Conservation (phyloP, 371 early-diverging fungal species). For the Chytridium lagenaria region DNA sequence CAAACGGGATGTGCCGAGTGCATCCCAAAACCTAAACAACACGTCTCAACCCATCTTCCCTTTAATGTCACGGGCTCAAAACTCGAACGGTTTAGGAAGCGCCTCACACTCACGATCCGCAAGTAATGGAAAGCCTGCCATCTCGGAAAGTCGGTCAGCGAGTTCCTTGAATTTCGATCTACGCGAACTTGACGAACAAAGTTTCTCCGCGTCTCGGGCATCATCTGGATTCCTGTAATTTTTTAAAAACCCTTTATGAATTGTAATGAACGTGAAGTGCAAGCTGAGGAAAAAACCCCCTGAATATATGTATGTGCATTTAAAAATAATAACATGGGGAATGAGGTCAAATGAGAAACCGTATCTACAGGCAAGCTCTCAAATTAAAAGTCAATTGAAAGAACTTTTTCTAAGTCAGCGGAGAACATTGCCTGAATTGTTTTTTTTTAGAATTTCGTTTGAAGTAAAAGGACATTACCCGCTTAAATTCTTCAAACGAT, state of each 20-base stretch:
- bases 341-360: constrained; percentile 3
- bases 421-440: constrained; percentile 38
- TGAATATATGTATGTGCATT: background rate
- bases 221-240: constrained; percentile 1
- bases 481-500: constrained; percentile 51
- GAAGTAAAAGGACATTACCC: constrained; percentile 28
- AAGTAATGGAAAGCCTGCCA: background rate
- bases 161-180: constrained; percentile 4
- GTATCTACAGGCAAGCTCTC: background rate
- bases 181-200: background rate
- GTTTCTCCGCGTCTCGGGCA: background rate
- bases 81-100: background rate
- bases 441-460: background rate
- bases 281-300: background rate
- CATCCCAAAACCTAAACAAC: no score
- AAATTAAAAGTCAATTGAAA: constrained; percentile 45
- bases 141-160: constrained; percentile 1
- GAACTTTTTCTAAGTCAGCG: constrained; percentile 44
- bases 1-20: no score
- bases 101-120: constrained; percentile 2
- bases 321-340: background rate
- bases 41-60: no score
- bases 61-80: background rate
- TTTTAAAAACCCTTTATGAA: background rate
- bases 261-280: background rate